Base-by-base conservation (phyloP, 768 basidiomycete species). In the Pleurotus platypus region DNA sequence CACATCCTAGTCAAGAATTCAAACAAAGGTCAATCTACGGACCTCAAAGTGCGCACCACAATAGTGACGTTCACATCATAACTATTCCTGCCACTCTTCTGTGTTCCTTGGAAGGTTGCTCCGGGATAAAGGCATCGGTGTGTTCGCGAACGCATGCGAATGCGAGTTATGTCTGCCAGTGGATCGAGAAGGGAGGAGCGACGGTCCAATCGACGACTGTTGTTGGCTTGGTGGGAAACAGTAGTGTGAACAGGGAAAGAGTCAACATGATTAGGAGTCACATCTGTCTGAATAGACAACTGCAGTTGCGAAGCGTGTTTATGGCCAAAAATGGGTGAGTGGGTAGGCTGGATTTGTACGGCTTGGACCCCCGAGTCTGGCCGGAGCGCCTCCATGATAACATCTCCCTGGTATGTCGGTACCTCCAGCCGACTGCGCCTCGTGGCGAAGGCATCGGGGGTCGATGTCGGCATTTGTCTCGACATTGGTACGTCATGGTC, bases 1-100 rank as follows among this genome's bases (percentile, higher is more conserved):
- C 64, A 97, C 92, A 62, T 96, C 92, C 93, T 94, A 66, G 20
- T 43, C 45, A 55, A 39, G 2, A 48, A 7, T 39, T 42, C 47
- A 58, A 63, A 30, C 55, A 27, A 47, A 49, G 4, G 48, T 26
- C 5, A 15, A 13, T 57, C 57, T 59, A 26, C 48, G 57, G 57
- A 57, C 49, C 53, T 35, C 53, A 46, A 47, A 67, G 53, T 24
- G 85, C 92, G 67, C 71, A 96, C 93, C 69, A 93, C 84, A 55
- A 98, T 90, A 57, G 88, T 89, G 57, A 98, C 93, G 65, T 85
- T 89, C 42, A 98, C 96, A 60, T 96, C 92, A 77, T 98, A 98
- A 66, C 89, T 90, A 68, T 90, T 95, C 63, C 93, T 81, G 2
- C 95, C 96, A 61, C 89, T 91, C 75, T 94, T 93, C 74, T 98